Conservation (phyloP, 2,329 filamentous ascomycete genomes). For the Cadophora malorum region DNA sequence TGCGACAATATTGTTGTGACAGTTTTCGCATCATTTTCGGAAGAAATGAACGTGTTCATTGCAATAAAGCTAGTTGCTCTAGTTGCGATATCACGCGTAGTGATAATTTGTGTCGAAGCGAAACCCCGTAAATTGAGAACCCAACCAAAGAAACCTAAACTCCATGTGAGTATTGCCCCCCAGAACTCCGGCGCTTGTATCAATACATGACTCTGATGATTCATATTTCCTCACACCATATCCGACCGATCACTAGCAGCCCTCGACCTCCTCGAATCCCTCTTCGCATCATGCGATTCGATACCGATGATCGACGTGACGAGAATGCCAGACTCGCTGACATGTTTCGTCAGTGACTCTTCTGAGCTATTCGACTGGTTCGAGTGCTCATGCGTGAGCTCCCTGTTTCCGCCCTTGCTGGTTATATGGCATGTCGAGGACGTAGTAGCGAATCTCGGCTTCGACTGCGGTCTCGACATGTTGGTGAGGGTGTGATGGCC, state of each 20-base stretch:
- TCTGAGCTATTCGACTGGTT: slow-evolving; percentile 5
- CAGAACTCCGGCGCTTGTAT: slow-evolving; percentile 14
- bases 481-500: slow-evolving; percentile 5
- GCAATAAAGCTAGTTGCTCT: neutral
- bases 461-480: slow-evolving; percentile 10
- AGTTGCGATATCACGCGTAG: neutral
- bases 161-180: neutral
- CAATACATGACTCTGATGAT: neutral
- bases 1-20: no score
- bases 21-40: no score
- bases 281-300: slow-evolving; percentile 10
- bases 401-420: slow-evolving; percentile 8
- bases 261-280: slow-evolving; percentile 9
- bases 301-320: slow-evolving; percentile 11
- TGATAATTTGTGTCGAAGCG: neutral
- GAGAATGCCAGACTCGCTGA: slow-evolving; percentile 9
- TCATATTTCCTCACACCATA: neutral
- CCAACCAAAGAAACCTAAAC: neutral
- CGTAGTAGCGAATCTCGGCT: neutral
- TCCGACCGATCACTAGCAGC: neutral
- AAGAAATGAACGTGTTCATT: neutral
- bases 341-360: slow-evolving; percentile 18
- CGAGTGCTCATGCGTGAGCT: neutral
- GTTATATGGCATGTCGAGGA: slow-evolving; percentile 13
- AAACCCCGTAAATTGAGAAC: neutral